phyloP scores from a whole-genome alignment of 164 flowering plant genomes.

The Malania oleifera region DNA sequence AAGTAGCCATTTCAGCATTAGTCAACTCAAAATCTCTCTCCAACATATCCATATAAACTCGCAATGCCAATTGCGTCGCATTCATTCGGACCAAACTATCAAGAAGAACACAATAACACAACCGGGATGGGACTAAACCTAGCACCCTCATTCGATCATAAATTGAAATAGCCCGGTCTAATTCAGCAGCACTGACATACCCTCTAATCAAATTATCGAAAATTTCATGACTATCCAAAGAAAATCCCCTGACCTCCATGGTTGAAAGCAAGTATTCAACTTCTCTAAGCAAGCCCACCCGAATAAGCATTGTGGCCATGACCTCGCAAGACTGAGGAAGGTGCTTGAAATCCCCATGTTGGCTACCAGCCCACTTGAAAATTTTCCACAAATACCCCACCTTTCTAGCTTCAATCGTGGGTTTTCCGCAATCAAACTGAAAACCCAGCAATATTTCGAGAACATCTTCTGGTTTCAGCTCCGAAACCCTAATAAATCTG shows the following conservation, averaged over 20 bases:
- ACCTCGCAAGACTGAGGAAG: conserved; percentile 43
- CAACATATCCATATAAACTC: conserved; percentile 47
- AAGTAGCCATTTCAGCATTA: conserved; percentile 19
- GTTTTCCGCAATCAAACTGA: conserved; percentile 21
- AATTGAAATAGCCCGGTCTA: conserved; percentile 37
- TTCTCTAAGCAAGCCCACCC: conserved; percentile 41
- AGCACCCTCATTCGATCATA: conserved; percentile 42
- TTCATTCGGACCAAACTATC: conserved; percentile 34
- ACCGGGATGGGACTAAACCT: conserved; percentile 35
- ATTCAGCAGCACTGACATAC: conserved; percentile 34
- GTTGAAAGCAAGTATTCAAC: conserved; percentile 45
- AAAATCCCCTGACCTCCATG: conserved; percentile 35
- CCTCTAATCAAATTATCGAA: conserved; percentile 42
- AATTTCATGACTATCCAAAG: conserved; percentile 33
- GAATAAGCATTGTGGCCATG: conserved; percentile 64
- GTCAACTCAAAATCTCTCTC: conserved; percentile 27
- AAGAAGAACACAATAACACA: conserved; percentile 42
- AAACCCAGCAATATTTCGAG: conserved; percentile 56
- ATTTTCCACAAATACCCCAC: conserved; percentile 61
- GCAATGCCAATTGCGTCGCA: conserved; percentile 35
- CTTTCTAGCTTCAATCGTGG: conserved; percentile 28
- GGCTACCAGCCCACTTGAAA: conserved; percentile 55
- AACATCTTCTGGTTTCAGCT: conserved; percentile 53
- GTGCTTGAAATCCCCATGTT: conserved; percentile 45
- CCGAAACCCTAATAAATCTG: conserved; percentile 42